These are phyloP conservation scores for Echites panduratus DNA, from an alignment of 257 asterid species.

Conservation along the genomic window DNA sequence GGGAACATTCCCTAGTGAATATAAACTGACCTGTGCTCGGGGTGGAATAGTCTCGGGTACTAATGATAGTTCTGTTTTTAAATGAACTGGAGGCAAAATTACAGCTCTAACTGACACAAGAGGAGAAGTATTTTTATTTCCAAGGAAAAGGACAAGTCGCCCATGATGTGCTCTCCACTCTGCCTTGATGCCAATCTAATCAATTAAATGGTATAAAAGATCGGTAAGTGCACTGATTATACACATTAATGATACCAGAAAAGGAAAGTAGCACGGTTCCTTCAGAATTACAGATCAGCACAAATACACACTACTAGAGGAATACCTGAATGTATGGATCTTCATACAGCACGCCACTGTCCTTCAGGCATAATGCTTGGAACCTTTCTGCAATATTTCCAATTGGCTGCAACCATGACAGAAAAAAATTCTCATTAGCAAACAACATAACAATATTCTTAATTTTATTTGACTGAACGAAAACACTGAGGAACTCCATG, in stretches of 20 bases:
- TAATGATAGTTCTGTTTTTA: slow-evolving; percentile 66
- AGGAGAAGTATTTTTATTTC: slow-evolving; percentile 78
- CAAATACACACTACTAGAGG: slow-evolving; percentile 4
- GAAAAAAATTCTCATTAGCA: slow-evolving; percentile 20
- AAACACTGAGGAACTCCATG: background rate
- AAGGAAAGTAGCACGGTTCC: background rate
- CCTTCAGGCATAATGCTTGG: slow-evolving; percentile 74
- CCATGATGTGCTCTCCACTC: slow-evolving; percentile 92
- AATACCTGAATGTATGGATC: slow-evolving; percentile 90
- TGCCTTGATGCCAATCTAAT: slow-evolving; percentile 89
- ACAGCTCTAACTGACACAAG: slow-evolving; percentile 74
- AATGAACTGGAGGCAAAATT: slow-evolving; percentile 73
- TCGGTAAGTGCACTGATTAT: background rate
- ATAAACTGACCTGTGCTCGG: slow-evolving; percentile 70
- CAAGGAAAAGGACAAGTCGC: slow-evolving; percentile 83
- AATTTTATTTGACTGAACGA: background rate
- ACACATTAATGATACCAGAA: background rate
- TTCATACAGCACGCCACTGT: slow-evolving; percentile 90
- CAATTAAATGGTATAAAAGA: slow-evolving; percentile 14
- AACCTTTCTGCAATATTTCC: slow-evolving; percentile 84
- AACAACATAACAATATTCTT: background rate
- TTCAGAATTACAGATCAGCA: slow-evolving; percentile 10
- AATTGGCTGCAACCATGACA: slow-evolving; percentile 60
- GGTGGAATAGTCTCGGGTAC: slow-evolving; percentile 97
- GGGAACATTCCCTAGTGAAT: background rate